phyloP scores from a whole-genome alignment of 345 rosid species.

The Pugionium dolabratum region DNA sequence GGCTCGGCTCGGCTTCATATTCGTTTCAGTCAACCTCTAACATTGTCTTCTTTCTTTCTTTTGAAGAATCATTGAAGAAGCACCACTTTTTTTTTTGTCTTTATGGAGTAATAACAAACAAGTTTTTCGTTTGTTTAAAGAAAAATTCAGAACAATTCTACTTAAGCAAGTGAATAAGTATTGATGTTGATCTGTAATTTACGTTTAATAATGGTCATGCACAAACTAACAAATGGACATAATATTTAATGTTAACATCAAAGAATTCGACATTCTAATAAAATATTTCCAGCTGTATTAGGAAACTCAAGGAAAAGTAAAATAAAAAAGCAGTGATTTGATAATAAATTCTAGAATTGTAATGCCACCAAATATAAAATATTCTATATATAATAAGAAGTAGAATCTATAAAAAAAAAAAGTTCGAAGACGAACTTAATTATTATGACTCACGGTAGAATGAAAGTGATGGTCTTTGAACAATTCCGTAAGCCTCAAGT shows the following conservation, averaged over 20 bases:
- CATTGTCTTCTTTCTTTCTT: background rate
- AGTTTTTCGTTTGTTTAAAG: background rate
- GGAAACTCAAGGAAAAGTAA: no score
- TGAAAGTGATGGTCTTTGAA: slow-evolving; percentile 26
- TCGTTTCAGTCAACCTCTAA: slow-evolving; percentile 5
- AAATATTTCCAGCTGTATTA: background rate
- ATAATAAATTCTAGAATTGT: no score
- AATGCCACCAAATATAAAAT: no score
- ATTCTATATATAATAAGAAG: no score
- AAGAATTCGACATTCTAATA: background rate
- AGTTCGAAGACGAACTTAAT: no score
- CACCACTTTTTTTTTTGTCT: slow-evolving; percentile 27
- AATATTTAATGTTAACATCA: background rate
- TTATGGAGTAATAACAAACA: slow-evolving; percentile 14
- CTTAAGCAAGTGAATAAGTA: slow-evolving; percentile 4
- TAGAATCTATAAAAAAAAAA: no score
- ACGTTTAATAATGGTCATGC: background rate
- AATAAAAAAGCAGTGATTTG: no score
- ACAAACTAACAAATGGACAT: background rate
- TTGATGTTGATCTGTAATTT: background rate
- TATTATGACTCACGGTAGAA: background rate
- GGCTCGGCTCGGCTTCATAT: slow-evolving; percentile 24
- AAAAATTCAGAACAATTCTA: slow-evolving; percentile 12
- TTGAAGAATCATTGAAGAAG: slow-evolving; percentile 16
- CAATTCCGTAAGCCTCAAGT: background rate